phyloP scores from a whole-genome alignment of 73 alveolate species.

The Paramecium pentaurelia region DNA sequence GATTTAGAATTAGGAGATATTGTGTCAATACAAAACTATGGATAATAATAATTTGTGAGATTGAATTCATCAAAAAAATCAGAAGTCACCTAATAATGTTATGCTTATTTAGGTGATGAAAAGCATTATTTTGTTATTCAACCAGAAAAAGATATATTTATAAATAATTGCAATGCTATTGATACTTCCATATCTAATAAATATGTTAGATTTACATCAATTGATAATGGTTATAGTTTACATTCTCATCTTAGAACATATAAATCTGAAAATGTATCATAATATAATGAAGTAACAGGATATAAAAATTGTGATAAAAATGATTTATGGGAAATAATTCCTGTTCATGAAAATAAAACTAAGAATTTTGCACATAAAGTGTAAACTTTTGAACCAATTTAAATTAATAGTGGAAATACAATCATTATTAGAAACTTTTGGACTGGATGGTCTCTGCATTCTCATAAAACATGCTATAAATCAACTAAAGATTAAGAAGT shows the following conservation, averaged over 20 bases:
- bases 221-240: neutral
- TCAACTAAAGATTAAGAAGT: neutral
- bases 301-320: neutral
- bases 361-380: neutral
- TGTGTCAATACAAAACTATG: neutral
- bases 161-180: neutral
- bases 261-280: neutral
- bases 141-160: neutral
- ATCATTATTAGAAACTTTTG: neutral
- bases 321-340: neutral
- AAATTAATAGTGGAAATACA: neutral
- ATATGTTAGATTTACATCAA: neutral
- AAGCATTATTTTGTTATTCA: neutral
- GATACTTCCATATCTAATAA: neutral
- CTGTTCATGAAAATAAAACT: neutral
- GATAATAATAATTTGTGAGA: neutral
- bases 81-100: neutral
- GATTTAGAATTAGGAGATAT: neutral
- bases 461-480: neutral
- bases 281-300: slow-evolving; percentile 13
- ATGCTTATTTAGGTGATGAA: neutral
- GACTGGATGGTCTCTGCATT: neutral
- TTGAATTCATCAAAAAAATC: neutral
- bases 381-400: neutral
- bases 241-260: neutral